phyloP scores from a whole-genome alignment of 2,329 filamentous ascomycete genomes.

The Ampelomyces quisqualis region DNA sequence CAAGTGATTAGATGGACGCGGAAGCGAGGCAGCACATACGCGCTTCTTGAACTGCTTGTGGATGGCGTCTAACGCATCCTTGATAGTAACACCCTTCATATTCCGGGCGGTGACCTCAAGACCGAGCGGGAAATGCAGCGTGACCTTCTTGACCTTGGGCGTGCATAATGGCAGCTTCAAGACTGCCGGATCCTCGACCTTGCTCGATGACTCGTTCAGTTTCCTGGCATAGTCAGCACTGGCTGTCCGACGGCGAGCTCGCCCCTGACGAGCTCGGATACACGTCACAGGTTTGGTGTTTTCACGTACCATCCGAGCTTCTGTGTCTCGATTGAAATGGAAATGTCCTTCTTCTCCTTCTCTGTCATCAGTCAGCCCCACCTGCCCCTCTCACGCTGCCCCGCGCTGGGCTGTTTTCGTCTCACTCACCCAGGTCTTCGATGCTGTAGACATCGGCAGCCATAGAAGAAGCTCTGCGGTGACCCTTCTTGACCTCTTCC shows the following conservation, averaged over 20 bases:
- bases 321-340: conserved; percentile 80
- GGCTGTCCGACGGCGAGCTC: too few relatives aligned
- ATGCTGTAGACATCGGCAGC: conserved; percentile 77
- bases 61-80: conserved; percentile 93
- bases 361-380: conserved; percentile 56
- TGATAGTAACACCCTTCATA: conserved; percentile 92
- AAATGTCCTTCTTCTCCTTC: conserved; percentile 68
- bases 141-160: conserved; percentile 89
- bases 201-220: conserved; percentile 80
- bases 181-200: conserved; percentile 78
- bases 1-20: too few relatives aligned
- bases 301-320: conserved; percentile 77
- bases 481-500: conserved; percentile 64
- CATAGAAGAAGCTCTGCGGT: conserved; percentile 72
- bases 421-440: conserved; percentile 73
- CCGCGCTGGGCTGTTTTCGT: conserved; percentile 13
- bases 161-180: conserved; percentile 78
- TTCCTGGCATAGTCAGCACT: conserved; percentile 64
- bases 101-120: conserved; percentile 87
- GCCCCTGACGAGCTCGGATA: too few relatives aligned
- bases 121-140: conserved; percentile 86
- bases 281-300: conserved; percentile 1
- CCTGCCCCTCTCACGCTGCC: conserved; percentile 28
- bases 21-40: conserved; percentile 57
- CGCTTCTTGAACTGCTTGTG: conserved; percentile 97